Evolutionary conservation across 208 protist genomes (phyloP).

Genomic region (Phytomonas francai): DNA sequence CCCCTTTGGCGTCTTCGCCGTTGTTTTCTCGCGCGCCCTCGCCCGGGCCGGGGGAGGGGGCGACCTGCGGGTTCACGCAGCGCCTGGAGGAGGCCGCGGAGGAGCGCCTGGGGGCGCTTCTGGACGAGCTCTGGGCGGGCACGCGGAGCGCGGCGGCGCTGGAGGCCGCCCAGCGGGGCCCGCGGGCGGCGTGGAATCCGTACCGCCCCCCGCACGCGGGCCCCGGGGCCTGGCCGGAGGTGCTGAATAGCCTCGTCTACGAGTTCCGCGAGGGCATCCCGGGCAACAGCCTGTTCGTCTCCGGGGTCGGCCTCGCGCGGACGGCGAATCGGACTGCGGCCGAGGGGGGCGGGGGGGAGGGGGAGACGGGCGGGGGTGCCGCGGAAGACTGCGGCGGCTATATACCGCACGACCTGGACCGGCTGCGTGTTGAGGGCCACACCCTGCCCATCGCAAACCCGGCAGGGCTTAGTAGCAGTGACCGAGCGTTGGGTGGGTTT

Average conservation of each 20-base stretch:
- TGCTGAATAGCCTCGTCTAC: conserved; percentile 65
- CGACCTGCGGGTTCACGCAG: conserved; percentile 29
- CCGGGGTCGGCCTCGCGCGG: conserved; percentile 13
- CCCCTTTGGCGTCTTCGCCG: neutral
- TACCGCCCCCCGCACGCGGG: conserved; percentile 59
- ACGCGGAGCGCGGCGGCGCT: conserved; percentile 38
- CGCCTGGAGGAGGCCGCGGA: conserved; percentile 36
- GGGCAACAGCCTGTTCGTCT: conserved; percentile 33
- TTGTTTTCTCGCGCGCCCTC: neutral
- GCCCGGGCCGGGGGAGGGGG: neutral
- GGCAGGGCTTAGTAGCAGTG: neutral
- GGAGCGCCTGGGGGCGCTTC: conserved; percentile 30
- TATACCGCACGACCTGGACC: neutral
- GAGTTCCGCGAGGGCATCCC: conserved; percentile 47
- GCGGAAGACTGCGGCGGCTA: neutral
- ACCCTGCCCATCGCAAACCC: neutral
- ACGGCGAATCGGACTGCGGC: neutral
- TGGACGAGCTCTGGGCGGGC: conserved; percentile 28
- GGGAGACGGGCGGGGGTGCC: neutral
- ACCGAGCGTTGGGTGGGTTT: neutral
- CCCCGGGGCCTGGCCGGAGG: conserved; percentile 30
- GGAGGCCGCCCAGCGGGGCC: conserved; percentile 23
- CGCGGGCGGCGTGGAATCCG: conserved; percentile 59
- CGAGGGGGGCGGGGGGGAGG: neutral
- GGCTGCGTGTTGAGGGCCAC: neutral